These are phyloP conservation scores for Chrysanthemum lavandulifolium DNA, from an alignment of 129 eudicot genomes.

Conservation along the genomic window DNA sequence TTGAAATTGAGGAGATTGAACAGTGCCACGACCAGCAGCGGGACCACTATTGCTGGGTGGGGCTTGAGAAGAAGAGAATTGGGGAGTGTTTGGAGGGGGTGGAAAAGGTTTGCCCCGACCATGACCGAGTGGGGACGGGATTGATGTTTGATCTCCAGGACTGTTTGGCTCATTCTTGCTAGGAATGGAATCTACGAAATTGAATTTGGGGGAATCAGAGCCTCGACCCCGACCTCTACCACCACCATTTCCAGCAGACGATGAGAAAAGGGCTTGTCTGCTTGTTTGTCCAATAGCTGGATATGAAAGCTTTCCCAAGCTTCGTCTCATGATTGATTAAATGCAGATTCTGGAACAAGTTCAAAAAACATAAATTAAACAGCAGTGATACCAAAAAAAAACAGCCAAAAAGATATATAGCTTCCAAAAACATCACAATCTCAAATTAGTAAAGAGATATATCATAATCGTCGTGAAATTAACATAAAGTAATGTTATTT, in stretches of 20 bases:
- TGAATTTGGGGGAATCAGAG: conserved; percentile 24
- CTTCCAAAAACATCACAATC: background rate
- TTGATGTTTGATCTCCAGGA: conserved; percentile 20
- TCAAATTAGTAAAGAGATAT: background rate
- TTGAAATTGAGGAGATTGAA: conserved; percentile 18
- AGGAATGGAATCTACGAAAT: background rate
- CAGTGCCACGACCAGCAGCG: conserved; percentile 40
- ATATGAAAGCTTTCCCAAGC: conserved; percentile 38
- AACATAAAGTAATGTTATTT: background rate
- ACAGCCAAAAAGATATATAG: background rate
- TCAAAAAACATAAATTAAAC: background rate
- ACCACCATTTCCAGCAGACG: conserved; percentile 43
- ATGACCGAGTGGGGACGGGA: conserved; percentile 44
- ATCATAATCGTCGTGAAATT: background rate
- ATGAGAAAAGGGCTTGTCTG: conserved; percentile 18
- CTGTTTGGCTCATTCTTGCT: conserved; percentile 19
- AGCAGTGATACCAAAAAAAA: conserved; percentile 1
- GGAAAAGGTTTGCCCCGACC: conserved; percentile 53
- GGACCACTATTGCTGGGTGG: conserved; percentile 10
- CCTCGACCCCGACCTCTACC: conserved; percentile 60
- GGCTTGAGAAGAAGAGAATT: conserved; percentile 22
- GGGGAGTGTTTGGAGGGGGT: conserved; percentile 30
- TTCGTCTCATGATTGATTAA: conserved; percentile 49
- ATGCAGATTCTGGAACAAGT: conserved; percentile 13
- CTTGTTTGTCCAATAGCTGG: conserved; percentile 39